Conservation (phyloP, 306 rosid species). For the Vicia faba region DNA sequence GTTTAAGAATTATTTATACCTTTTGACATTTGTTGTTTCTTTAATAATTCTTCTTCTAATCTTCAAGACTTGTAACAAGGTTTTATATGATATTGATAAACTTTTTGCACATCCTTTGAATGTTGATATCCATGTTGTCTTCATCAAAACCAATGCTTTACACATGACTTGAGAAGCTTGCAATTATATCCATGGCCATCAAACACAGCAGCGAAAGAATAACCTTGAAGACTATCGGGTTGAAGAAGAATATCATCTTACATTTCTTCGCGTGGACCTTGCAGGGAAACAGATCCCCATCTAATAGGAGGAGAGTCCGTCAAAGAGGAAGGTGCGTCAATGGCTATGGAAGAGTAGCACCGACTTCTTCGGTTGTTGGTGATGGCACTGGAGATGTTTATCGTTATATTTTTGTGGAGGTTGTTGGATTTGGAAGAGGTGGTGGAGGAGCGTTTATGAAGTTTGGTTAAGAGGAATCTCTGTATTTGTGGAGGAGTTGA, state of each 20-base stretch:
- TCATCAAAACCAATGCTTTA: too few species aligned
- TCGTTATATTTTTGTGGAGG: constrained; percentile 1
- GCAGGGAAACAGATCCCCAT: constrained; percentile 84
- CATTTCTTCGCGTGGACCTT: constrained; percentile 91
- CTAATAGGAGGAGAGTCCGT: constrained; percentile 58
- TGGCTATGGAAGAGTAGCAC: constrained; percentile 82
- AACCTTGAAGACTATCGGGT: constrained; percentile 63
- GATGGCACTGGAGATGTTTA: constrained; percentile 15
- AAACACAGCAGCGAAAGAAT: constrained; percentile 87
- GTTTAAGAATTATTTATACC: too few species aligned
- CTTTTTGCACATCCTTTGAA: too few species aligned
- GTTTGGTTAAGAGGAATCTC: constrained; percentile 57
- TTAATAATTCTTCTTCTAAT: too few species aligned
- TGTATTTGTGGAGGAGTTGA: constrained; percentile 76
- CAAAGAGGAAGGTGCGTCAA: constrained; percentile 73
- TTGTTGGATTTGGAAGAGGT: constrained; percentile 35
- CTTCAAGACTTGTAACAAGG: too few species aligned
- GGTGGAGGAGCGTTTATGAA: constrained; percentile 41
- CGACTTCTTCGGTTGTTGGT: constrained; percentile 37
- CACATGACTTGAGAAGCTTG: too few species aligned
- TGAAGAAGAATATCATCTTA: constrained; percentile 73
- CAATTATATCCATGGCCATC: constrained; percentile 99
- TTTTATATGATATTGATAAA: too few species aligned
- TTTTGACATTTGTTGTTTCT: too few species aligned
- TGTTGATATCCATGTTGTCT: too few species aligned